Base-by-base conservation (phyloP, 192 early-diverging fungal genomes). In the Rhizophagus clarus region DNA sequence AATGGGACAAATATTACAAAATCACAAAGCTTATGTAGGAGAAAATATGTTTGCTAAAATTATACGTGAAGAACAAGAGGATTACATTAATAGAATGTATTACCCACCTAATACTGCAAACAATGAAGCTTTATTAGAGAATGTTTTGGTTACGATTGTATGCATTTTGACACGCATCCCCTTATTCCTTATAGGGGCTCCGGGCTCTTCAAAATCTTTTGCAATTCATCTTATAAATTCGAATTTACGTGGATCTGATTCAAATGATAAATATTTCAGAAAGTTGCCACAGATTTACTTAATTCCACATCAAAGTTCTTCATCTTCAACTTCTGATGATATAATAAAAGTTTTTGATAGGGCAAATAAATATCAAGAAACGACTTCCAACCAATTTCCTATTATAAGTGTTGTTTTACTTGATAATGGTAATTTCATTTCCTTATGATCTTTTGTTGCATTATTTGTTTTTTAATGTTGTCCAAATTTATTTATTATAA, bases 171-270 rank as follows among this genome's bases (percentile, higher is more conserved):
- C 66, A 4, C 9, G 31, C 31, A 79, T 79, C 40, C 79, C 79
- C 0, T 4, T 79, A 11, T 79, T 79, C 56, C 24, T 79, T 20
- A 71, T 79, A 14, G 79, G 79, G 10, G 69, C 68, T 29, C 40
- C 79, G 3, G 69, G 73, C 1, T 51, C 49, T 29, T 79, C 78
- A 5, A 79, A 79, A 70, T 79, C 78, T 28, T 45, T 79, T 24
- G 64, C 78, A 22, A 72, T 79, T 31, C 67, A 61, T 26, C 40
- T 79, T 37, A 40, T 79, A 10, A 79, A 61, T 29, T 40, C 32
- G n/a, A 79, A 79, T 61, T 69, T 79, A 20, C 78, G 78, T 47
- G 78, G 78, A 29, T 31, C 51, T 28, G 78, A 79, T 61, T 79
- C 78, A 20, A 17, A 28, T 20, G 69, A 79, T 68, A 26, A 26